Base-by-base conservation (phyloP, 192 early-diverging fungal species). In the Linnemannia zychae region DNA sequence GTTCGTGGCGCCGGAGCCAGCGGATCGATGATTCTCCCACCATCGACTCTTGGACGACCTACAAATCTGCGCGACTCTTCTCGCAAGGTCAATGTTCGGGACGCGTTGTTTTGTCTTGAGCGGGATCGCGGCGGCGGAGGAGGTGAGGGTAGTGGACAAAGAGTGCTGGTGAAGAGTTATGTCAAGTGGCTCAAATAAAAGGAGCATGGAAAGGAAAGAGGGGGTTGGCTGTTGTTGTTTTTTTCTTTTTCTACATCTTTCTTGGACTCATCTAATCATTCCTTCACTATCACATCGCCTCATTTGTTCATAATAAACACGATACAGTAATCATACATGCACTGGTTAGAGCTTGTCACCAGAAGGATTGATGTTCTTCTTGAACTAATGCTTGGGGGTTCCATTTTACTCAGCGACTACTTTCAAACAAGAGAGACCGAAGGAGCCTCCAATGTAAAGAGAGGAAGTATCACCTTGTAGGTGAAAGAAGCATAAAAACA, bases 101-200 rank as follows among this genome's bases (percentile, higher is more conserved):
- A 96, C 86, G 94, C 93, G 6, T 84, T 96, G 16, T 95, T 95
- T 77, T 94, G 92, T 34, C 88, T 96, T 31, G 94, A 95, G 81
- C 91, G 92, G 7, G 94, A 96, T 80, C 80, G 81, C 73, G 89
- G 87, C 36, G 87, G 81, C 18, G 91, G 90, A 12, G 84, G 87
- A 67, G 79, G 82, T 5, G 65, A 50, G 31, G 82, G 82, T 20
- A 87, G 79, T 46, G 86, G 84, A 7, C 87, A 91, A 67, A 72
- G 86, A 18, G 87, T 90, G 0, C 49, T 91, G 44, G 72, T 92
- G 53, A 91, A 89, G 72, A 80, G 77, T 22, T 92, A 92, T 67
- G 88, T 78, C 57, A 85, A 91, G 65, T 85, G 74, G 77, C 74
- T 87, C n/a, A 73, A 84, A 66, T 85, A 69, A 85, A 31, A 24